phyloP scores from a whole-genome alignment of 164 flowering plant genomes.

The Vitis riparia region DNA sequence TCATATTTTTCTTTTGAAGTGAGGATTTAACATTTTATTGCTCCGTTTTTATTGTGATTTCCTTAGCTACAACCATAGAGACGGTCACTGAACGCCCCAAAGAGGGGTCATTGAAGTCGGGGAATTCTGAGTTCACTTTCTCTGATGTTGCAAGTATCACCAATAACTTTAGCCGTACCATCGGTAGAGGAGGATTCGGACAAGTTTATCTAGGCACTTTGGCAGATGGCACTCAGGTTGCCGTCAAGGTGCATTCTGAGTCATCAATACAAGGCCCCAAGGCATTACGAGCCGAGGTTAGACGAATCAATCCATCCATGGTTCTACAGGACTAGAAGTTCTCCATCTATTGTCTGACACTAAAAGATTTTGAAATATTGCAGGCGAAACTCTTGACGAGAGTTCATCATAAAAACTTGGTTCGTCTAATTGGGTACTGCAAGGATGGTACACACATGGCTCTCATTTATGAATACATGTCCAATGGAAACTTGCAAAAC shows the following conservation, averaged over 20 bases:
- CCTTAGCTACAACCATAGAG: not conserved
- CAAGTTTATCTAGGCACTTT: slow-evolving; percentile 27
- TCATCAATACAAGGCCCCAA: slow-evolving; percentile 25
- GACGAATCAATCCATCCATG: not conserved
- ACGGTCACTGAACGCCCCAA: too few relatives aligned
- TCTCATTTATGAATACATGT: slow-evolving; percentile 33
- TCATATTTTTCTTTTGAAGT: too few relatives aligned
- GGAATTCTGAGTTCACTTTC: slow-evolving; percentile 13
- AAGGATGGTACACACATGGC: slow-evolving; percentile 17
- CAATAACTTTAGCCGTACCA: slow-evolving; percentile 8
- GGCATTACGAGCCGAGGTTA: slow-evolving; percentile 30
- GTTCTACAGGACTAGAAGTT: not conserved
- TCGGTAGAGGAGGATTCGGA: slow-evolving; percentile 35
- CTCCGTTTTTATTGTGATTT: too few relatives aligned
- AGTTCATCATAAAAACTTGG: slow-evolving; percentile 33
- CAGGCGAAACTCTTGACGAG: slow-evolving; percentile 22
- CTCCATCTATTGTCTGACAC: too few relatives aligned
- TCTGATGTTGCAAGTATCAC: slow-evolving; percentile 20
- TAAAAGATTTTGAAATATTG: not conserved
- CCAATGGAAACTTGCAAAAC: slow-evolving; percentile 24
- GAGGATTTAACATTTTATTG: too few relatives aligned
- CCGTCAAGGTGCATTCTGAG: slow-evolving; percentile 29
- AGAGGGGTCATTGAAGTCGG: too few relatives aligned
- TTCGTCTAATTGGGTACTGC: slow-evolving; percentile 30
- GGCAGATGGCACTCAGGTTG: slow-evolving; percentile 24